Evolutionary conservation across 805 yeast genomes (phyloP), one percentile per base, ranked within the genome.

Genomic region (Wickerhamomyces queroliae): DNA sequence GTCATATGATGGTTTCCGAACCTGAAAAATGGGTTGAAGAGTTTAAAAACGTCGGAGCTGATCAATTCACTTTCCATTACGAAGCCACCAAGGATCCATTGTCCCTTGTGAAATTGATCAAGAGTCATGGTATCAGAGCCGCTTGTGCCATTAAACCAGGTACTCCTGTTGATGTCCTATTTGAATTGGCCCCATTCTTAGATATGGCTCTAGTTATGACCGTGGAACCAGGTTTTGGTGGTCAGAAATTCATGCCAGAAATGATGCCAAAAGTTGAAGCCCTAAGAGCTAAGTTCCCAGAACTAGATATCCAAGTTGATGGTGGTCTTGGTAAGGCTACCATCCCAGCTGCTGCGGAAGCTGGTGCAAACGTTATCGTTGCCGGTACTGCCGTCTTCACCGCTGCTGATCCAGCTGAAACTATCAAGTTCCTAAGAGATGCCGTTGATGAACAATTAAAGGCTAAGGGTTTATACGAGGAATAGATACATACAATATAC

Each of bases 181-280:
- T 70, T 53, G 90, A 86, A 22, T 65, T 86, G 44, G 91, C 82
- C 20, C 82, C 81, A 35, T 67, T 76, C 41, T 70, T 91, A 50
- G 98, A 93, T 61, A 87, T 91, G 96, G 90, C 87, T n/a, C 71
- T 93, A 42, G 83, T 93, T 32, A 93, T 91, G 98, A 93, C 99
- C 3, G 98, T 93, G 26, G 99, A 93, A 66, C 99, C 99, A 12
- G 99, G 99, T 1, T 91, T 93, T 60, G 99, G 99, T 18, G 99
- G 99, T 34, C 99, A 93, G 66, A 84, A 83, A 62, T 93, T 93
- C 70, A 89, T 87, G 96, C 67, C 78, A 16, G 86, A 79, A 43
- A 90, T 91, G 96, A 90, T 93, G 98, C 88, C 95, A 46, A 91
- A 91, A 65, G 98, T 91, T 36, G 82, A 78, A 50, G 70, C 68